phyloP scores from a whole-genome alignment of 352 stramenopile species.

The Globisporangium nagaii region DNA sequence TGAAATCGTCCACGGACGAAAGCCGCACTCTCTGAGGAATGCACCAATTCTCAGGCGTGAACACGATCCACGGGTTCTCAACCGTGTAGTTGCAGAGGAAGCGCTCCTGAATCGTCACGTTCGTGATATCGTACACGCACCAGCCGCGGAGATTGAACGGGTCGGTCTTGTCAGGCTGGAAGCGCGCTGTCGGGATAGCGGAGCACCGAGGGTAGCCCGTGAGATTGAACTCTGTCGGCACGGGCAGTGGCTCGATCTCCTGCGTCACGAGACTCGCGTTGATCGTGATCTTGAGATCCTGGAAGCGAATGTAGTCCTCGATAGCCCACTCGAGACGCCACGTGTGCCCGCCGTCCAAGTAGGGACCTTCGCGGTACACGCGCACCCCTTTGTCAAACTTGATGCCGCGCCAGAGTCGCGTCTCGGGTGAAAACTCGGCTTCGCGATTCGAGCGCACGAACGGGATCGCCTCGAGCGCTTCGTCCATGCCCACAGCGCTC shows the following conservation, averaged over 20 bases:
- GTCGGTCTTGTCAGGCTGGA: constrained; percentile 38
- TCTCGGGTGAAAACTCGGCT: constrained; percentile 52
- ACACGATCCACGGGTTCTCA: constrained; percentile 65
- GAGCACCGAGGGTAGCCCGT: constrained; percentile 37
- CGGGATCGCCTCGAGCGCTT: constrained; percentile 57
- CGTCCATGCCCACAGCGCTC: constrained; percentile 58
- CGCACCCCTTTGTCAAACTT: constrained; percentile 74
- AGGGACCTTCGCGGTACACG: constrained; percentile 58
- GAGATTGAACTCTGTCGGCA: constrained; percentile 46
- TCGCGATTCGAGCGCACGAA: constrained; percentile 71
- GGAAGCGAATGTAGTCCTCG: constrained; percentile 67
- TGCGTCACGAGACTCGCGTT: constrained; percentile 55
- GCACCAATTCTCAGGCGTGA: constrained; percentile 69
- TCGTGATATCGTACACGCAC: constrained; percentile 65
- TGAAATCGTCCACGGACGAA: constrained; percentile 42
- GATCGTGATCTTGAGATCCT: constrained; percentile 57
- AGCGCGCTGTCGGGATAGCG: constrained; percentile 42
- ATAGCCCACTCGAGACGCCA: constrained; percentile 74
- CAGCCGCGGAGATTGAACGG: constrained; percentile 40
- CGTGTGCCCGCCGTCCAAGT: constrained; percentile 61
- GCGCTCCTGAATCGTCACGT: constrained; percentile 54
- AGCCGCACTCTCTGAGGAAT: constrained; percentile 45
- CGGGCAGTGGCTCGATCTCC: constrained; percentile 47
- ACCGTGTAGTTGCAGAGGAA: constrained; percentile 79
- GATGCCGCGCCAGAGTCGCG: constrained; percentile 36